Evolutionary conservation across 1,139 yeast genomes (phyloP).

Genomic region (Spathaspora sp.): DNA sequence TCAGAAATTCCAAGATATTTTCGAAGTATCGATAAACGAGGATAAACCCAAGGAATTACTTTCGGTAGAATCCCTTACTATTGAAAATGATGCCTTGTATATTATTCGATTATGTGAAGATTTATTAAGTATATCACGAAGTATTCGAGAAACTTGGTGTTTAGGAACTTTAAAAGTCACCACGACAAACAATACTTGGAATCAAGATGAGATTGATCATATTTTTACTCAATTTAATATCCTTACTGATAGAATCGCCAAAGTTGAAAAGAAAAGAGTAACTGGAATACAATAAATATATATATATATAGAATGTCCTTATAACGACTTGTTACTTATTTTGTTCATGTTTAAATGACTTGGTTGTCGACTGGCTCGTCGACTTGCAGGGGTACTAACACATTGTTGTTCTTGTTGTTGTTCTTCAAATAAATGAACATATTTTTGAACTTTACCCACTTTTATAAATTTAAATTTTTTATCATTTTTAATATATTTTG

Average conservation of each 20-base stretch:
- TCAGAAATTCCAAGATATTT: constrained; percentile 44
- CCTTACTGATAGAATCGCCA: constrained; percentile 40
- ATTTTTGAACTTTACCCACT: constrained; percentile 50
- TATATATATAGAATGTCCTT: not conserved
- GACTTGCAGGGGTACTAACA: not conserved
- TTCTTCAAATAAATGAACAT: constrained; percentile 47
- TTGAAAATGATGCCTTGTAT: constrained; percentile 52
- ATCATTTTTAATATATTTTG: constrained; percentile 42
- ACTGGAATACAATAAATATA: not conserved
- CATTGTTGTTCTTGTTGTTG: constrained; percentile 12
- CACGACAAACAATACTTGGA: constrained; percentile 16
- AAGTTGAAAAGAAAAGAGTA: constrained; percentile 17
- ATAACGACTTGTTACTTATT: not conserved
- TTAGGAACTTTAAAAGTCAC: constrained; percentile 49
- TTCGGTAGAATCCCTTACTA: constrained; percentile 55
- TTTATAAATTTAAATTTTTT: constrained; percentile 48
- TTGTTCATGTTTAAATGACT: not conserved
- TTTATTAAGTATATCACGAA: constrained; percentile 46
- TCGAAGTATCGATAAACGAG: constrained; percentile 41
- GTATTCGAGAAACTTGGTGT: constrained; percentile 57
- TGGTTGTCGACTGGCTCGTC: not conserved
- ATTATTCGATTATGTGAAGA: constrained; percentile 56
- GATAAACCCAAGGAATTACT: constrained; percentile 52
- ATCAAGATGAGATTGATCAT: constrained; percentile 24
- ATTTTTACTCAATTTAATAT: constrained; percentile 41